Conservation (phyloP, 108 stramenopile genomes). For the Seminavis robusta region DNA sequence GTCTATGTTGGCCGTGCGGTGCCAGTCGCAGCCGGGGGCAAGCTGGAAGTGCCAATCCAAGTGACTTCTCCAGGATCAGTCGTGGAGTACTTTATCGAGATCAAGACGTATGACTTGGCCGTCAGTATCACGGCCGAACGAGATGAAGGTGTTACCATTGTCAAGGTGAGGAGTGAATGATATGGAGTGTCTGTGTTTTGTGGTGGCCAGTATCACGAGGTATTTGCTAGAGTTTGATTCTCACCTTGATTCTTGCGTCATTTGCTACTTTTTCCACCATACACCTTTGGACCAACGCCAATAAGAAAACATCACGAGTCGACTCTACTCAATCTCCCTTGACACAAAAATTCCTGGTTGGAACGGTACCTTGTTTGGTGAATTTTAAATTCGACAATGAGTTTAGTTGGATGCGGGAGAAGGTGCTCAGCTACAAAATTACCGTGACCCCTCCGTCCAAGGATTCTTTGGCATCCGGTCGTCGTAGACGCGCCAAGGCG, state of each 20-base stretch:
- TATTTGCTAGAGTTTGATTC: not conserved
- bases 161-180: slow-evolving; percentile 50
- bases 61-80: slow-evolving; percentile 68
- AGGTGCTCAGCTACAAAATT: slow-evolving; percentile 71
- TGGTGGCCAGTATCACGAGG: not conserved
- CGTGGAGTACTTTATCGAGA: slow-evolving; percentile 73
- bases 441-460: slow-evolving; percentile 65
- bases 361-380: slow-evolving; percentile 74
- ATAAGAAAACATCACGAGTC: slow-evolving; percentile 48
- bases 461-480: slow-evolving; percentile 58
- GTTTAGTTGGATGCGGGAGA: slow-evolving; percentile 87
- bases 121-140: slow-evolving; percentile 84
- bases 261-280: not conserved
- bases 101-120: slow-evolving; percentile 59
- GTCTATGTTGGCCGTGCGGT: slow-evolving; percentile 75
- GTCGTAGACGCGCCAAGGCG: slow-evolving; percentile 71
- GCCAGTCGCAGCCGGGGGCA: slow-evolving; percentile 64
- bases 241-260: not conserved
- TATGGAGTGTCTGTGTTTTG: not conserved
- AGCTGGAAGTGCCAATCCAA: slow-evolving; percentile 77
- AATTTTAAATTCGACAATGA: slow-evolving; percentile 82
- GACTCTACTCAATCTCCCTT: slow-evolving; percentile 64
- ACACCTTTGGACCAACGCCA: too few species aligned
- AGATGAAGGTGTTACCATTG: slow-evolving; percentile 78
- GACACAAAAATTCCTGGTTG: slow-evolving; percentile 83